A percentile compares a stretch with the other conserved stretches of the same genome.
phyloP scores from a whole-genome alignment of 2,329 filamentous ascomycete genomes.

The Leptographium wingfieldii region DNA sequence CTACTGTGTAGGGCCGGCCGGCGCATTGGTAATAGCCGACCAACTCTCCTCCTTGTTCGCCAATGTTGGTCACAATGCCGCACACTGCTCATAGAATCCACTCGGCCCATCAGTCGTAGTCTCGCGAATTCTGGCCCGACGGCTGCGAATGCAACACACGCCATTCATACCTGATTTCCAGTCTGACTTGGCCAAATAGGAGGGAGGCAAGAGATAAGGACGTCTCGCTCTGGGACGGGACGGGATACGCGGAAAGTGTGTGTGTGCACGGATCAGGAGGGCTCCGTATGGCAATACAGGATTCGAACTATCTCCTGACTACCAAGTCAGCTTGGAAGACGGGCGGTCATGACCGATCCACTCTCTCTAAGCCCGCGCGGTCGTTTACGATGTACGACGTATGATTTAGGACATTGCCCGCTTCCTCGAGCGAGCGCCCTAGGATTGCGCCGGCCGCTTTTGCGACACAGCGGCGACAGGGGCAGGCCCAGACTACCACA shows the following conservation, averaged over 20 bases:
- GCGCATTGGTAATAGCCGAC: neutral
- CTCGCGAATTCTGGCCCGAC: neutral
- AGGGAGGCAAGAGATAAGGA: neutral
- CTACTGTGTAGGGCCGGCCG: neutral
- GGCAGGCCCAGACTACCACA: neutral
- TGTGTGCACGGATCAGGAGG: neutral
- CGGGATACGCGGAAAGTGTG: neutral
- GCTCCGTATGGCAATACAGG: too few relatives aligned
- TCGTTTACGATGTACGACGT: too few relatives aligned
- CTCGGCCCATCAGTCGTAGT: neutral
- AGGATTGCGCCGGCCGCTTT: neutral
- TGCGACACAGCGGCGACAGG: neutral
- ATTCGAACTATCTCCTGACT: neutral
- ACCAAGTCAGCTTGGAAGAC: neutral
- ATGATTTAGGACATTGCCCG: neutral
- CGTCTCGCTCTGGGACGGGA: neutral
- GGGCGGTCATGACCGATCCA: neutral
- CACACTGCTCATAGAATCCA: neutral
- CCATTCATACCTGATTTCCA: neutral
- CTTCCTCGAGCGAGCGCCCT: neutral
- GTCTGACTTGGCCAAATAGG: neutral
- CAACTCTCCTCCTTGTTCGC: neutral
- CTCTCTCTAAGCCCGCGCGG: neutral
- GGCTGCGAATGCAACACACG: neutral
- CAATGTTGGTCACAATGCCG: neutral